A percentile compares a stretch with the other conserved stretches of the same genome.
phyloP scores from a whole-genome alignment of 305 asterid species.

The Fraxinus albicans region DNA sequence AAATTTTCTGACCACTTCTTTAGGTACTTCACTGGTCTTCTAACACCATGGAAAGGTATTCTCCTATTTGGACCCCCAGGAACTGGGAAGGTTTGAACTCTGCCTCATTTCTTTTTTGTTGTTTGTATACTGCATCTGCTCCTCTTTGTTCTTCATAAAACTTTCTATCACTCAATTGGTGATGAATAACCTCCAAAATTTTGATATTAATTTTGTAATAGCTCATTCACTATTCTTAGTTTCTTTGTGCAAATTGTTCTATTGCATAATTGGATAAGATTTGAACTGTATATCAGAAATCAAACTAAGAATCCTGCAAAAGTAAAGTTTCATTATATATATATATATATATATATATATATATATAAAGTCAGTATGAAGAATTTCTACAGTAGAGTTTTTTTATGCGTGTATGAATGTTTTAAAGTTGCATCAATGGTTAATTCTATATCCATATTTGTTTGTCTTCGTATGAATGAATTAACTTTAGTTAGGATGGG shows the following conservation, averaged over 20 bases:
- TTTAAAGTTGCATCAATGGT: background rate
- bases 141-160: background rate
- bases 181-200: background rate
- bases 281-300: conserved; percentile 1
- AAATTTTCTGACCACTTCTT: conserved; percentile 23
- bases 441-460: background rate
- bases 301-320: conserved; percentile 2
- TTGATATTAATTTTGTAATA: background rate
- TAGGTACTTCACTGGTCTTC: conserved; percentile 95
- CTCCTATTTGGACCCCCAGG: conserved; percentile 99
- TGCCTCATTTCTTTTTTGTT: background rate
- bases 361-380: too few relatives aligned
- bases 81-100: conserved; percentile 83
- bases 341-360: too few relatives aligned
- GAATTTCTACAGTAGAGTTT: background rate
- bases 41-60: conserved; percentile 99
- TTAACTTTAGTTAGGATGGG: background rate
- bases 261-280: background rate
- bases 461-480: background rate
- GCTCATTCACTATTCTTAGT: conserved; percentile 5
- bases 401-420: background rate
- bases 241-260: conserved; percentile 12
- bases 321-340: background rate
- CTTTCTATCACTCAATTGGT: background rate
- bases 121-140: background rate